Evolutionary conservation across 495 filamentous ascomycete genomes (phyloP), one percentile per base, ranked within the genome.

Genomic region (Cenococcum geophilum): DNA sequence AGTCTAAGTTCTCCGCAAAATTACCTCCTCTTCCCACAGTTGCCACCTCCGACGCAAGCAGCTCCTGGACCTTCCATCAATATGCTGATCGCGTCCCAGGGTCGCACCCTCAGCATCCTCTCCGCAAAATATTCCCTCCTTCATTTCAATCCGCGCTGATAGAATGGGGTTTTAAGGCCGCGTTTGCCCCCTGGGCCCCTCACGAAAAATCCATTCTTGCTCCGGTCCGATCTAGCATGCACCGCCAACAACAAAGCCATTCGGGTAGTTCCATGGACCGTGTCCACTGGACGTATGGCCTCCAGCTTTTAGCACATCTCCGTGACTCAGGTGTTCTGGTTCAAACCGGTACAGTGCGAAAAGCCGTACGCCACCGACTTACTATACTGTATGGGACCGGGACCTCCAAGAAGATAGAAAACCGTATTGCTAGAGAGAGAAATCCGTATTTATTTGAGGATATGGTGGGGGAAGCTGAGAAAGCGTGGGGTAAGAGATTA

Each of bases 161-260:
- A 20, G 43, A 65, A 11, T 68, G 66, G 66, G 66, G 66, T 4
- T 68, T 68, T 50, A 59, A 53, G 11, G 55, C 62, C 22, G 62
- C 58, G 10, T 48, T 64, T 14, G 55, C 61, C 10, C 59, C 55
- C 11, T 62, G 65, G 27, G 43, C 54, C 0, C 37, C 58, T 9
- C 42, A 36, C 4, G 66, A 68, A 50, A 58, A 62, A 23, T 62
- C 66, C 0, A 20, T 68, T 23, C 22, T 64, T 11, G 35, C 50
- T 20, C 16, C 8, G 0, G 25, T 23, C 18, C 18, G 22, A 12
- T 5, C 57, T 0, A 64, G 57, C 32, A 54, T 23, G 5, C 50
- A 37, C 6, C 59, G 54, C 37, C 55, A 58, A 6, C 18, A 22
- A 8, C n/a, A 32, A 16, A 35, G 62, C 12, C 49, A 45, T 4